Conservation (phyloP, 2,329 filamentous ascomycete genomes). For the Aspergillus ochraceus region DNA sequence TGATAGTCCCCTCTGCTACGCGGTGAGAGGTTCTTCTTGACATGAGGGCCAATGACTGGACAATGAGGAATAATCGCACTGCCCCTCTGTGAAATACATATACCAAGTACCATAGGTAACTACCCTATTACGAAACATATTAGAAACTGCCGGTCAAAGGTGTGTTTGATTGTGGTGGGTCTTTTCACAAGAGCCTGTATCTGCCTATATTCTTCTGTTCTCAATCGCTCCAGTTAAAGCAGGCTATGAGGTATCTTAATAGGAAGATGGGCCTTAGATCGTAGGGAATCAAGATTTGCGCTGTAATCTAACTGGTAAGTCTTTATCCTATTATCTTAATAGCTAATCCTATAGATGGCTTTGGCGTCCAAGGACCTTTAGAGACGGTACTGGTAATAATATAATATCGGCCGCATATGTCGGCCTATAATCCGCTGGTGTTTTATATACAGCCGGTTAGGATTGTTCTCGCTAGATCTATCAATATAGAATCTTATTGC, state of each 20-base stretch:
- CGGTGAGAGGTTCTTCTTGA: too few species aligned
- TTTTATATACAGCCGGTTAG: conserved; percentile 9
- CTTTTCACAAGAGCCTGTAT: neutral
- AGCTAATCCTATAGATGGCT: neutral
- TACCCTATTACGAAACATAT: neutral
- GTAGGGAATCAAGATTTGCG: neutral
- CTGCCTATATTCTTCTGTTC: neutral
- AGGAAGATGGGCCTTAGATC: neutral
- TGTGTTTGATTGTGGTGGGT: neutral
- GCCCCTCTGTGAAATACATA: neutral
- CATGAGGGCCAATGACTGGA: too few species aligned
- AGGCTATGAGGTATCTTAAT: neutral
- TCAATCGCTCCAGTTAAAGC: neutral
- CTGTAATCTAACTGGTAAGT: neutral
- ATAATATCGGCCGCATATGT: neutral
- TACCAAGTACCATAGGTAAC: too few species aligned
- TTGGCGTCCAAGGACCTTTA: neutral
- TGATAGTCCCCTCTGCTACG: too few species aligned
- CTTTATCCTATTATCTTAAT: neutral
- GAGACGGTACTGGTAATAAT: neutral
- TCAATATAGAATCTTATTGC: conserved; percentile 1
- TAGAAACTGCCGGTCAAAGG: neutral
- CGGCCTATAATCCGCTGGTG: conserved; percentile 9
- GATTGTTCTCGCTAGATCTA: conserved; percentile 4
- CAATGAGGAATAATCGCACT: too few species aligned